These are phyloP conservation scores for Davidsoniella eucalypti DNA, from an alignment of 2,329 filamentous ascomycete species.

Conservation along the genomic window DNA sequence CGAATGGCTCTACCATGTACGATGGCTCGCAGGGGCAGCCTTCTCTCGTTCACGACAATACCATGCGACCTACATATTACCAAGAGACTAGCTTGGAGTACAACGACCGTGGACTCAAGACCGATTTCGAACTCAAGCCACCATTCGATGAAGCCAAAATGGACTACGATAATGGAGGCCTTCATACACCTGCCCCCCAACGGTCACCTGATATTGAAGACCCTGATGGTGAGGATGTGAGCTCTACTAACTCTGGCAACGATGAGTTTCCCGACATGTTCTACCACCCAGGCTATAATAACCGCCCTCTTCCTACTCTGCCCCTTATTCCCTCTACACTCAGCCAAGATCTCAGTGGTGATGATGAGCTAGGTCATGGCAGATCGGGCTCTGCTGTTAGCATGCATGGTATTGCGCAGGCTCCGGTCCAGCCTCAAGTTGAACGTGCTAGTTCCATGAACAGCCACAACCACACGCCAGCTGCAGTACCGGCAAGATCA, in stretches of 20 bases:
- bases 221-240: conserved; percentile 76
- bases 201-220: conserved; percentile 87
- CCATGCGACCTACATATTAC: conserved; percentile 15
- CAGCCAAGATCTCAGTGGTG: not conserved
- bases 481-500: conserved; percentile 69
- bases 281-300: conserved; percentile 69
- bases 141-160: conserved; percentile 49
- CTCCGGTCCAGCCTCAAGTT: conserved; percentile 5
- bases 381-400: conserved; percentile 29
- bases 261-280: conserved; percentile 76
- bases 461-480: conserved; percentile 64
- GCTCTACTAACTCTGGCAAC: conserved; percentile 40
- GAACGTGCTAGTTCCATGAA: conserved; percentile 69
- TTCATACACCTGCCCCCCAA: conserved; percentile 57
- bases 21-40: not conserved
- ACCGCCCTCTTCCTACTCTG: conserved; percentile 46
- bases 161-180: conserved; percentile 76
- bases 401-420: not conserved
- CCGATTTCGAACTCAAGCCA: conserved; percentile 18
- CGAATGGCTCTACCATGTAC: not conserved
- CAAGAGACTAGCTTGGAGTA: conserved; percentile 1
- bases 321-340: conserved; percentile 25
- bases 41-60: not conserved
- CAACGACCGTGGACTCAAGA: not conserved
- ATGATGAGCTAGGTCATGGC: not conserved